These are phyloP conservation scores for Microsporum ferrugineum DNA, from an alignment of 2,329 filamentous ascomycete genomes.

Conservation along the genomic window DNA sequence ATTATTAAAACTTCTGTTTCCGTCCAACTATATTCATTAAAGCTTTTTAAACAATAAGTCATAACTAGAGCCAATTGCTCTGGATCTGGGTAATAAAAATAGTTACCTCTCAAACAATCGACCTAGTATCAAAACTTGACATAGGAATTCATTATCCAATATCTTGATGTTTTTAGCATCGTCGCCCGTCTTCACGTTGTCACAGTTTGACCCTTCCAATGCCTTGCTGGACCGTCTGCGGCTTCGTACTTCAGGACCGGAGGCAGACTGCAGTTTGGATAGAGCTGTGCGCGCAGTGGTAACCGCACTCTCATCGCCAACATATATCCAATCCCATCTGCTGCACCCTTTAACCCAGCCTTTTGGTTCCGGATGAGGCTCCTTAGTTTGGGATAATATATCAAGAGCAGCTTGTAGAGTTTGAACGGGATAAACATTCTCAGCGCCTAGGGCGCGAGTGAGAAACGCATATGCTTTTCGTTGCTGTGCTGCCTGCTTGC, in stretches of 20 bases:
- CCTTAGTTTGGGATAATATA: constrained; percentile 33
- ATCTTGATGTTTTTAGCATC: constrained; percentile 49
- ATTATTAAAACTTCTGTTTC: neutral
- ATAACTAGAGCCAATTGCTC: neutral
- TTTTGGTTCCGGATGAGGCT: constrained; percentile 19
- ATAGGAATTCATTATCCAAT: constrained; percentile 73
- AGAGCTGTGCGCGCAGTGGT: constrained; percentile 36
- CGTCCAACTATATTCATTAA: neutral
- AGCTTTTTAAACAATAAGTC: neutral
- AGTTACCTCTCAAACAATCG: constrained; percentile 53
- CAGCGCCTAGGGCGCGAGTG: constrained; percentile 63
- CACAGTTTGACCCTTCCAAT: constrained; percentile 36
- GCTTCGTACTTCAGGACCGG: neutral
- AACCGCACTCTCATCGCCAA: constrained; percentile 52
- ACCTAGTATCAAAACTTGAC: constrained; percentile 85
- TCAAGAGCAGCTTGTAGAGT: constrained; percentile 54
- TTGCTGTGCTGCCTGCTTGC: constrained; percentile 51
- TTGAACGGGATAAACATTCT: constrained; percentile 51
- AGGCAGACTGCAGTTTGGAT: constrained; percentile 2
- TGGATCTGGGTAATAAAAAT: neutral
- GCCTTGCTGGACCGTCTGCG: constrained; percentile 24
- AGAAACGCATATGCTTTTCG: constrained; percentile 69
- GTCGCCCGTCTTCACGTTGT: constrained; percentile 22
- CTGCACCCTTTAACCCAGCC: neutral
- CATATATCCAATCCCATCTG: constrained; percentile 67